Conservation (phyloP, 768 basidiomycete genomes). For the Leccinum fibrillosum region DNA sequence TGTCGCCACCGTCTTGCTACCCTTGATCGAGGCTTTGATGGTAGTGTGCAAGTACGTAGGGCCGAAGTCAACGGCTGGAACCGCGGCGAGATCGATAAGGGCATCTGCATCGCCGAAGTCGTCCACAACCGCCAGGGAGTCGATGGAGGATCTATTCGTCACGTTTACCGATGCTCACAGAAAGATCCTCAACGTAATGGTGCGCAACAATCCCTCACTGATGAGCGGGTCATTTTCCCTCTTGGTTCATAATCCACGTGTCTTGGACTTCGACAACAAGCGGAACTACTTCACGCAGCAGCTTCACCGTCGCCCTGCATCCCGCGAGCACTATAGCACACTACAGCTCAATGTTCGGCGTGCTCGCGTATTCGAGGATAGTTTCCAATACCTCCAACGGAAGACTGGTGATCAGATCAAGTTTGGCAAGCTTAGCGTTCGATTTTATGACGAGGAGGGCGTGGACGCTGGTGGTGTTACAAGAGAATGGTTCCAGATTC, state of each 20-base stretch:
- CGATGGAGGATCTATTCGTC: constrained; percentile 89
- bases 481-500: constrained; percentile 97
- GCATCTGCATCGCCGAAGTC: constrained; percentile 69
- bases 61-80: constrained; percentile 48
- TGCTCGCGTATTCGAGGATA: constrained; percentile 94
- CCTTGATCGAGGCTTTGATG: constrained; percentile 95
- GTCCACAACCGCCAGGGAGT: constrained; percentile 64
- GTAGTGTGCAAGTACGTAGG: constrained; percentile 96
- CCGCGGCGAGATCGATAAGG: constrained; percentile 49
- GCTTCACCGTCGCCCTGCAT: constrained; percentile 77
- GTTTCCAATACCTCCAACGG: constrained; percentile 87
- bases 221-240: constrained; percentile 99
- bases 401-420: constrained; percentile 96
- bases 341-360: constrained; percentile 88
- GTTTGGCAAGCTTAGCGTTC: constrained; percentile 93
- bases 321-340: constrained; percentile 77
- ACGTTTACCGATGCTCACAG: constrained; percentile 91
- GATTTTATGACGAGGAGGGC: constrained; percentile 96
- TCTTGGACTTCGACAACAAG: constrained; percentile 99
- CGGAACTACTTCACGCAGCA: constrained; percentile 94
- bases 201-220: constrained; percentile 94
- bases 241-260: constrained; percentile 91
- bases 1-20: constrained; percentile 88
- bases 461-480: constrained; percentile 99
- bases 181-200: constrained; percentile 94